Percentiles rank a stretch among this genome's conserved stretches.
These are phyloP conservation scores for Xylariaceae sp. DNA, from an alignment of 2,329 filamentous ascomycete species.

Conservation along the genomic window DNA sequence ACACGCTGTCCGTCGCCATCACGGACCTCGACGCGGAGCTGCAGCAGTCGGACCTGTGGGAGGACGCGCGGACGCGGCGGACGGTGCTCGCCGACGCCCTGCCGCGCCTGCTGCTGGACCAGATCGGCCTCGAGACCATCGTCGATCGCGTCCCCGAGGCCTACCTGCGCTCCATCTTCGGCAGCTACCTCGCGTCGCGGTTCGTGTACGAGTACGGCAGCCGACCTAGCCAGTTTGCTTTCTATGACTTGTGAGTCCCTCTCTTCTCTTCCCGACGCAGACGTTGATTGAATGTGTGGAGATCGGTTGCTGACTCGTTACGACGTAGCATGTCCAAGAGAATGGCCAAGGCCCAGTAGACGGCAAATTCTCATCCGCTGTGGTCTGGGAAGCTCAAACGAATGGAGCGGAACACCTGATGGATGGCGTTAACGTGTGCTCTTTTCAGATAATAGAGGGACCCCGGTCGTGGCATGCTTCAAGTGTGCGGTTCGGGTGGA, in stretches of 20 bases:
- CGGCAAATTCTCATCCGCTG: too few relatives aligned
- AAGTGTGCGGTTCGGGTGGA: too few relatives aligned
- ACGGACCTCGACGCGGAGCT: slow-evolving; percentile 96
- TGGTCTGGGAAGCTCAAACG: too few relatives aligned
- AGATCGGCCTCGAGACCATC: slow-evolving; percentile 87
- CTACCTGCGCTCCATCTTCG: slow-evolving; percentile 92
- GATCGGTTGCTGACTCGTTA: too few relatives aligned
- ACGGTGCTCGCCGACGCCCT: slow-evolving; percentile 79
- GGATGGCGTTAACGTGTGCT: too few relatives aligned
- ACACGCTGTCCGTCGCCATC: slow-evolving; percentile 84
- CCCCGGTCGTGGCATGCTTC: too few relatives aligned
- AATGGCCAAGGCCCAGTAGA: slow-evolving; percentile 40
- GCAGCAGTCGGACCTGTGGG: slow-evolving; percentile 87
- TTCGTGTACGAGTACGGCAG: slow-evolving; percentile 97
- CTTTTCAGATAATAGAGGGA: too few relatives aligned
- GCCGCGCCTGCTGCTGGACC: slow-evolving; percentile 72
- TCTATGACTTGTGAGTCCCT: slow-evolving; percentile 86
- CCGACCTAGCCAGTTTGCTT: slow-evolving; percentile 89
- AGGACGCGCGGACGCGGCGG: slow-evolving; percentile 68
- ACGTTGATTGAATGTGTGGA: too few relatives aligned
- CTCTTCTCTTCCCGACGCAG: too few relatives aligned
- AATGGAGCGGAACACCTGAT: too few relatives aligned
- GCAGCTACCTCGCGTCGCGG: slow-evolving; percentile 86
- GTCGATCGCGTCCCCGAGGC: slow-evolving; percentile 80
- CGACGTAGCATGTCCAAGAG: slow-evolving; percentile 62